Evolutionary conservation across 2,329 filamentous ascomycete genomes (phyloP).

Genomic region (Corinectria fuckeliana): DNA sequence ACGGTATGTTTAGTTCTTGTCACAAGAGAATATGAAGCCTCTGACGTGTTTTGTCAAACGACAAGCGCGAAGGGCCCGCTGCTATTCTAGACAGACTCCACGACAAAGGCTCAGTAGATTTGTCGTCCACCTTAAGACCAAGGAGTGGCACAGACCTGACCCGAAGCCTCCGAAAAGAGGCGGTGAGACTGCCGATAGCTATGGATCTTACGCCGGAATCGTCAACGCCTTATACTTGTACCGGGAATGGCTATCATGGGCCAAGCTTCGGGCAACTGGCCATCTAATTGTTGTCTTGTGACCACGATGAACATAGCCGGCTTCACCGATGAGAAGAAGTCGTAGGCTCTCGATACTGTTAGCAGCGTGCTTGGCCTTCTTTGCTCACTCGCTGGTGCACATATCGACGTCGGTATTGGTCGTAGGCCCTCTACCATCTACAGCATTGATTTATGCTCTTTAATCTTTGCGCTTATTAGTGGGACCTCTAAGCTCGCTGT

Average conservation of each 20-base stretch:
- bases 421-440: slow-evolving; percentile 59
- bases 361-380: slow-evolving; percentile 54
- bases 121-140: slow-evolving; percentile 49
- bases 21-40: too few relatives aligned
- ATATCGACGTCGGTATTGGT: slow-evolving; percentile 49
- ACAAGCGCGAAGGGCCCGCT: slow-evolving; percentile 45
- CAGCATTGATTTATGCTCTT: slow-evolving; percentile 46
- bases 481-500: slow-evolving; percentile 14
- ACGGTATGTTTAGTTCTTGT: slow-evolving; percentile 21
- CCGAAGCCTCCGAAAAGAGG: slow-evolving; percentile 55
- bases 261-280: slow-evolving; percentile 59
- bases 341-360: slow-evolving; percentile 57
- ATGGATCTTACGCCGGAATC: slow-evolving; percentile 54
- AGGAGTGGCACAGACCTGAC: slow-evolving; percentile 47
- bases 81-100: slow-evolving; percentile 45
- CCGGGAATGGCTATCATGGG: slow-evolving; percentile 60
- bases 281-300: slow-evolving; percentile 62
- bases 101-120: slow-evolving; percentile 42
- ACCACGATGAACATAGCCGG: slow-evolving; percentile 44
- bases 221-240: slow-evolving; percentile 59
- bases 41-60: slow-evolving; percentile 30
- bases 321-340: slow-evolving; percentile 44
- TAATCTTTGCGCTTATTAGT: slow-evolving; percentile 55
- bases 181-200: slow-evolving; percentile 63
- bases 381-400: slow-evolving; percentile 51